Percentiles rank a stretch among this genome's conserved stretches.
Evolutionary conservation across 2,329 filamentous ascomycete genomes (phyloP).

Genomic region (Alternaria sp.): DNA sequence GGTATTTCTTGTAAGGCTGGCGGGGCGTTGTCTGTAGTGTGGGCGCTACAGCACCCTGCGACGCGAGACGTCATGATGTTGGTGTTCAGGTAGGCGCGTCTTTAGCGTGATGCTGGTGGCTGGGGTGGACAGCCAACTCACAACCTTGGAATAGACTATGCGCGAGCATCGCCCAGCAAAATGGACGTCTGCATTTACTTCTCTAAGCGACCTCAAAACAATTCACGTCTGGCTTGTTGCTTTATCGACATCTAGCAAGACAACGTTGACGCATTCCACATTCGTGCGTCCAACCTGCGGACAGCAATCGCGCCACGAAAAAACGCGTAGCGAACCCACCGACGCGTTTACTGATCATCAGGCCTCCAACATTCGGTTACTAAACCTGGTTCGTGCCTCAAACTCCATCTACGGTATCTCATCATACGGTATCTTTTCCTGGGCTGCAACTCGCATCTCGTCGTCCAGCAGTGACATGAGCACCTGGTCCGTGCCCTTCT

Average conservation of each 20-base stretch:
- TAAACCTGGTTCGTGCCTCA: neutral
- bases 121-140: neutral
- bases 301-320: too few species aligned
- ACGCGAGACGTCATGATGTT: neutral
- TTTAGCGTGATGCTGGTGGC: neutral
- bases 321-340: too few species aligned
- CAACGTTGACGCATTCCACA: too few species aligned
- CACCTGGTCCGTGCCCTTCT: constrained; percentile 30
- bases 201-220: neutral
- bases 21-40: neutral
- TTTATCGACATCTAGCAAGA: neutral
- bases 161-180: neutral
- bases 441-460: constrained; percentile 31
- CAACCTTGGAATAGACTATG: too few species aligned
- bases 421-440: constrained; percentile 26
- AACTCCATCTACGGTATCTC: constrained; percentile 2
- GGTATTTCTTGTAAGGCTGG: too few species aligned
- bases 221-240: neutral
- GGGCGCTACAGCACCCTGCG: neutral
- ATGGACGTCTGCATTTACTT: neutral
- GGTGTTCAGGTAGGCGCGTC: neutral
- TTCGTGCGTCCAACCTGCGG: too few species aligned
- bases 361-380: neutral
- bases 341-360: neutral
- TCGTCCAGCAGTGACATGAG: constrained; percentile 39